These are phyloP conservation scores for Oropetium thomaeum DNA, from an alignment of 176 grass and related monocot genomes.

Conservation along the genomic window DNA sequence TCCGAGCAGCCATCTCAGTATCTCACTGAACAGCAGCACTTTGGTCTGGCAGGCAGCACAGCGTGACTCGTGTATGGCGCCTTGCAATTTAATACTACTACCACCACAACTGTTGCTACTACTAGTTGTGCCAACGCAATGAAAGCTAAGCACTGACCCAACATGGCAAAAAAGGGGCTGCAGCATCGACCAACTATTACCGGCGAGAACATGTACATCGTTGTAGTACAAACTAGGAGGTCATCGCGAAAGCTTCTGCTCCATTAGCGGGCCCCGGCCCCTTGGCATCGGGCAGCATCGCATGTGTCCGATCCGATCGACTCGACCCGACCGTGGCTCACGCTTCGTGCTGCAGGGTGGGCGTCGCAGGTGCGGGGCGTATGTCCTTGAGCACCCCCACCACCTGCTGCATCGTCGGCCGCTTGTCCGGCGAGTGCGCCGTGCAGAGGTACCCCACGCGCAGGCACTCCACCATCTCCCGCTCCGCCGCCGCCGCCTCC, in stretches of 20 bases:
- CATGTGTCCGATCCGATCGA: background rate
- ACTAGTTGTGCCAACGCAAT: background rate
- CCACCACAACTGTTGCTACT: background rate
- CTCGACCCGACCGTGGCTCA: background rate
- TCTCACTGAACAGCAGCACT: background rate
- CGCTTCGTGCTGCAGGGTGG: background rate
- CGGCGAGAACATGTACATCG: background rate
- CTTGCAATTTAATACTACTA: conserved; percentile 27
- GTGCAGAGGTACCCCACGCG: conserved; percentile 79
- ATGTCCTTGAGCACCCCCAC: conserved; percentile 90
- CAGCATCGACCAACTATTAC: background rate
- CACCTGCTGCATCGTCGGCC: conserved; percentile 91
- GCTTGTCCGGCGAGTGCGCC: conserved; percentile 68
- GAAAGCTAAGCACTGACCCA: background rate
- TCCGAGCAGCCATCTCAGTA: background rate
- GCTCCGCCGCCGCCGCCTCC: conserved; percentile 24
- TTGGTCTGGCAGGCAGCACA: background rate
- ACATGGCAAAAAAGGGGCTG: background rate
- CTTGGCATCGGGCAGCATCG: too few relatives aligned
- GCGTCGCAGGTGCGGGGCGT: conserved; percentile 4
- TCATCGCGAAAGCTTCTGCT: too few relatives aligned
- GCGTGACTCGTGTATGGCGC: background rate
- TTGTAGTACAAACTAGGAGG: conserved; percentile 1
- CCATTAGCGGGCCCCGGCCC: background rate
- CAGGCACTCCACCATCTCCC: conserved; percentile 70